Base-by-base conservation (phyloP, 768 basidiomycete species). In the Tulasnella calospora region DNA sequence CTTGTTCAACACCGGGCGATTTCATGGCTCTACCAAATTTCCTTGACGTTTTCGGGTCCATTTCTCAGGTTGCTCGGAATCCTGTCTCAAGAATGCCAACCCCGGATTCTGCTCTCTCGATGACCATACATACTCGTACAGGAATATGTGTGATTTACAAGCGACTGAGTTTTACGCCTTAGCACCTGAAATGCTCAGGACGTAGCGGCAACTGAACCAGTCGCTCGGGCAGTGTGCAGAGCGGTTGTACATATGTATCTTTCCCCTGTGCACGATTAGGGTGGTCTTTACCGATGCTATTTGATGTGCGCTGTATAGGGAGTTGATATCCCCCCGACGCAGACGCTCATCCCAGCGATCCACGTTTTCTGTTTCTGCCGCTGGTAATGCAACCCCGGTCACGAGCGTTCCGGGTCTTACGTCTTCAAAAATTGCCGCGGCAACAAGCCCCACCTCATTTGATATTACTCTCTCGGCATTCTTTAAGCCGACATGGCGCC, bases 61-160 rank as follows among this genome's bases (percentile, higher is more conserved):
- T 46, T 46, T 67, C 40, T 13, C 35, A 79, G 79, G 27, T 17
- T 79, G 79, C 61, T 15, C 76, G 13, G 19, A 57, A n/a, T 3
- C 79, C 4, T 79, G 79, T 61, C 41, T 79, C 44, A 35, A 40
- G n/a, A 46, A 61, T 9, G 67, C 38, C 44, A 38, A 67, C 36
- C 80, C 85, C 27, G 88, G 85, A 61, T 81, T 80, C 78, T 94
- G 92, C 85, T 19, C 76, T 23, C 15, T 83, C 4, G 30, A 67
- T 27, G 61, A 67, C 61, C 35, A 67, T 27, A 15, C 61, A 19
- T 67, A 30, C 30, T 35, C 35, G 61, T 67, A 30, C 27, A 67
- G 61, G 33, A 27, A 67, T 27, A 33, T 27, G 15, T 9, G 19
- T 1, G 33, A 67, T 67, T 27, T 33, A 6, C 61, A 30, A 15